A percentile compares a stretch with the other conserved stretches of the same genome.
Conservation (phyloP, 345 rosid species). For the Clarkia xantiana region DNA sequence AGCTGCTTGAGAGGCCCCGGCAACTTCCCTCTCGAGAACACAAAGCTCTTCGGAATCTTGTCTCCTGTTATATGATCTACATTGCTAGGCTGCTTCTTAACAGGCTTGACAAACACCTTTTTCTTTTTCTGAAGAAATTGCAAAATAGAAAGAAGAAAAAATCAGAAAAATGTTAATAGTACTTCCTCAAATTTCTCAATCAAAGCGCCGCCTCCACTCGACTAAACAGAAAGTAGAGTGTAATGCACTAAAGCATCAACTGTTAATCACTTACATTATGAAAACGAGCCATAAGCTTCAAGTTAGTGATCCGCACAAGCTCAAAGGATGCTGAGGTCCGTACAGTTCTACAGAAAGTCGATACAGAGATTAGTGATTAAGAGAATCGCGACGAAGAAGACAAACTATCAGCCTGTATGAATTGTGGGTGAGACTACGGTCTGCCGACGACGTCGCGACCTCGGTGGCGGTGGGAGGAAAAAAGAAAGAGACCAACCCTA, state of each 20-base stretch:
- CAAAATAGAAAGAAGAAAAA: not conserved
- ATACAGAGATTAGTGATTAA: no score
- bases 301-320: not conserved
- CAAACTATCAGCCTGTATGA: no score
- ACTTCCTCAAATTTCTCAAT: not conserved
- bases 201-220: not conserved
- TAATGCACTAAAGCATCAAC: not conserved
- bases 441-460: no score
- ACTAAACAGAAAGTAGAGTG: no score
- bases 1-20: slow-evolving; percentile 68
- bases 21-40: slow-evolving; percentile 77
- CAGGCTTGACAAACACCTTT: slow-evolving; percentile 51
- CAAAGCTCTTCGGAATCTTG: slow-evolving; percentile 81
- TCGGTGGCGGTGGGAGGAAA: no score
- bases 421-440: no score
- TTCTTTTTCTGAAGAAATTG: slow-evolving; percentile 27
- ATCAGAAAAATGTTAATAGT: not conserved
- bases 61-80: slow-evolving; percentile 81
- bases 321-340: no score
- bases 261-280: slow-evolving; percentile 7
- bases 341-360: no score
- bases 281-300: slow-evolving; percentile 8
- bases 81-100: slow-evolving; percentile 31
- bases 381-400: no score
- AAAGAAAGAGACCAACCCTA: no score